phyloP scores from a whole-genome alignment of 805 yeast genomes.

The Debaryomyces hansenii region DNA sequence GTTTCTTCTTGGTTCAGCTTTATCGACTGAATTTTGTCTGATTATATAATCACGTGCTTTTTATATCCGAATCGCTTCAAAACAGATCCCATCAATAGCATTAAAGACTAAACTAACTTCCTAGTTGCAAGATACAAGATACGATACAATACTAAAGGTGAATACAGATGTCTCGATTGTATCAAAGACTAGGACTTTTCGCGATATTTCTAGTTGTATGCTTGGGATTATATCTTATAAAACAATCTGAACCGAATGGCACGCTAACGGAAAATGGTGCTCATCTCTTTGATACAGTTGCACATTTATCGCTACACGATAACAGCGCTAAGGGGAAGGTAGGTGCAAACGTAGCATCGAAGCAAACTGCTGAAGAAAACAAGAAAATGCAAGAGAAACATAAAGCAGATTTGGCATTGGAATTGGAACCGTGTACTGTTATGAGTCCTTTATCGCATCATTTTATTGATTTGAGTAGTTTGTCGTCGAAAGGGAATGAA shows the following conservation, averaged over 20 bases:
- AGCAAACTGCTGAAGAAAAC: neutral
- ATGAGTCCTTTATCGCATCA: slow-evolving; percentile 41
- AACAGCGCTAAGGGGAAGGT: neutral
- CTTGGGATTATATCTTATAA: neutral
- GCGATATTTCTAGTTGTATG: neutral
- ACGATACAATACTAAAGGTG: neutral
- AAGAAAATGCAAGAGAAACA: neutral
- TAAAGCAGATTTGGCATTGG: slow-evolving; percentile 1
- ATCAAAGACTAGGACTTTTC: neutral
- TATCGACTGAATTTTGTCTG: neutral
- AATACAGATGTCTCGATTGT: neutral
- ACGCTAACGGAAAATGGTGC: neutral
- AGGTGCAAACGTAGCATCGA: neutral
- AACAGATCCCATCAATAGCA: too few relatives aligned
- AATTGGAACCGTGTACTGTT: slow-evolving; percentile 38
- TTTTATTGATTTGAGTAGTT: slow-evolving; percentile 52
- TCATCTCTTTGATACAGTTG: slow-evolving; percentile 7
- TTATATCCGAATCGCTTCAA: too few relatives aligned
- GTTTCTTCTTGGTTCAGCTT: neutral
- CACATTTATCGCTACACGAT: slow-evolving; percentile 3
- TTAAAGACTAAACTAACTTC: too few relatives aligned
- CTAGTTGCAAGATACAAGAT: too few relatives aligned
- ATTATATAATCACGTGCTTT: neutral
- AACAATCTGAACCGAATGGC: neutral
- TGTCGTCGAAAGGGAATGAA: slow-evolving; percentile 49